Percentiles rank a stretch among this genome's conserved stretches.
These are phyloP conservation scores for Dryas alaskensis DNA, from an alignment of 306 rosid species.

Conservation along the genomic window DNA sequence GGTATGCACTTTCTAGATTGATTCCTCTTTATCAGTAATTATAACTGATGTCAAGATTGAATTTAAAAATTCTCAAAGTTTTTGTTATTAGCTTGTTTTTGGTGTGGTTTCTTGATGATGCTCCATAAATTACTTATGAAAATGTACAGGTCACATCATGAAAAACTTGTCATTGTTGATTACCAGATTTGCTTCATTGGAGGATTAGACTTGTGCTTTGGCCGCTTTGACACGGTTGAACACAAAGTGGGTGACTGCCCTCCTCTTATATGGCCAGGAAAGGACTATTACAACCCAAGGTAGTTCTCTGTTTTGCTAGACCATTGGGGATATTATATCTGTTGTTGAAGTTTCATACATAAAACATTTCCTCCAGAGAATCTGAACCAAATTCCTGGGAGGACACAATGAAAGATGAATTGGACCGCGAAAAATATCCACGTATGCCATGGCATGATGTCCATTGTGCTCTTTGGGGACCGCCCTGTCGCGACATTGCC, in stretches of 20 bases:
- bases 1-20: conserved; percentile 28
- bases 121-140: conserved; percentile 1
- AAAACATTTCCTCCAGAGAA: conserved; percentile 32
- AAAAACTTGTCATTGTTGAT: conserved; percentile 50
- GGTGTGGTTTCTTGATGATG: not conserved
- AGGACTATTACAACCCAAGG: conserved; percentile 59
- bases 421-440: conserved; percentile 45
- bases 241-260: conserved; percentile 48
- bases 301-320: not conserved
- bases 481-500: conserved; percentile 49
- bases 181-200: conserved; percentile 46
- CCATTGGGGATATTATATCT: not conserved
- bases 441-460: conserved; percentile 64
- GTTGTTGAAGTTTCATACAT: not conserved
- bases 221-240: conserved; percentile 47
- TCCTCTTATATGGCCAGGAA: conserved; percentile 48
- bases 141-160: conserved; percentile 51
- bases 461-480: conserved; percentile 54
- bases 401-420: conserved; percentile 44
- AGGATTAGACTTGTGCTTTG: conserved; percentile 52
- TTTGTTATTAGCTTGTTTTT: not conserved
- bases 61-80: not conserved
- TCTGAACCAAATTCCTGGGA: conserved; percentile 63
- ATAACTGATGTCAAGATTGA: not conserved
- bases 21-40: not conserved